Conservation (phyloP, 805 yeast species). For the Cephaloascus albidus region DNA sequence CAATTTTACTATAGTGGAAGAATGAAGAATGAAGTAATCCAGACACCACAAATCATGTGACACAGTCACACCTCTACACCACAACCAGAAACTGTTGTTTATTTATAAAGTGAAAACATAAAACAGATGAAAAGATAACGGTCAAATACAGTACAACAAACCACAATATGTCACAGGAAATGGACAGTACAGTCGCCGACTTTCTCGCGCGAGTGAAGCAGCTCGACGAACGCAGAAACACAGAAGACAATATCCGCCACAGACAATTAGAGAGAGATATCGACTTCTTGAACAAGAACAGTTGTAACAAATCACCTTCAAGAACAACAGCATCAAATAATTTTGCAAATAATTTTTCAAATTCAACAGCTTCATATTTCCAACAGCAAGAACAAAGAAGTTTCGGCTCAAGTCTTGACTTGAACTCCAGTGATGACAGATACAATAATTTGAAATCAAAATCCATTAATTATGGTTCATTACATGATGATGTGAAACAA, state of each 20-base stretch:
- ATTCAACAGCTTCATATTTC: neutral
- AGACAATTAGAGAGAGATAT: conserved; percentile 5
- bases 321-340: neutral
- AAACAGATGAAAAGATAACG: no score
- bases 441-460: no score
- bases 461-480: no score
- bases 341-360: neutral
- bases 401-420: neutral
- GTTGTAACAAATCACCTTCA: neutral
- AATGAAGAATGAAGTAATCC: no score
- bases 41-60: no score
- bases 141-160: no score
- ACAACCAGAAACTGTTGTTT: no score
- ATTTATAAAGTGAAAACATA: no score
- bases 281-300: conserved; percentile 3
- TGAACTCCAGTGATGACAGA: neutral
- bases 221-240: conserved; percentile 4
- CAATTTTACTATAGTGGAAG: no score
- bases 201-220: conserved; percentile 6
- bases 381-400: neutral
- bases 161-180: no score
- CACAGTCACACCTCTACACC: no score
- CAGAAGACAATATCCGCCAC: conserved; percentile 5
- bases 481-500: no score
- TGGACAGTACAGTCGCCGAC: conserved; percentile 5